Percentiles rank a stretch among this genome's conserved stretches.
Evolutionary conservation across 495 filamentous ascomycete genomes (phyloP).

Genomic region (Melanomma pulvis-pyrius): DNA sequence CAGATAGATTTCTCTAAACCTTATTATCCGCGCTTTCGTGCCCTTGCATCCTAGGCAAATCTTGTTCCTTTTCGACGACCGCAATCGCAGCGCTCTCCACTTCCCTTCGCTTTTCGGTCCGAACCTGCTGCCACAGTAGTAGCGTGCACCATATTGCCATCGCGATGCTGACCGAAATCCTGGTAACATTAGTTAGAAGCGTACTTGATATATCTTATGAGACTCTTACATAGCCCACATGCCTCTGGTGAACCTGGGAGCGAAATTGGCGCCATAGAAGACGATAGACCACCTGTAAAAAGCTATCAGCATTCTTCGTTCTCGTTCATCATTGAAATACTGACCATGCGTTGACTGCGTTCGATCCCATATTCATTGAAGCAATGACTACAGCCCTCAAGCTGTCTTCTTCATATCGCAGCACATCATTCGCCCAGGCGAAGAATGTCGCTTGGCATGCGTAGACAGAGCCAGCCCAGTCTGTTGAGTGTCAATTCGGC

Average conservation of each 20-base stretch:
- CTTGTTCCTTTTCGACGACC: slow-evolving; percentile 8
- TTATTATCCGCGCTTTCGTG: neutral
- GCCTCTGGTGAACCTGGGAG: slow-evolving; percentile 57
- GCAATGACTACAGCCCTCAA: slow-evolving; percentile 88
- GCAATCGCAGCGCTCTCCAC: neutral
- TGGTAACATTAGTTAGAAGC: no score
- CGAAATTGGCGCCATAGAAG: slow-evolving; percentile 62
- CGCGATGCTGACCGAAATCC: slow-evolving; percentile 34
- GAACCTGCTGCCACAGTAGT: slow-evolving; percentile 27
- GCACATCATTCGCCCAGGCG: slow-evolving; percentile 63
- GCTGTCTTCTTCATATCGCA: slow-evolving; percentile 78
- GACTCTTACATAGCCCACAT: slow-evolving; percentile 41
- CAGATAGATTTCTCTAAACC: neutral
- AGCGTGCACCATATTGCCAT: slow-evolving; percentile 37
- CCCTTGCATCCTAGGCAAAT: neutral
- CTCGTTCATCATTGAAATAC: neutral
- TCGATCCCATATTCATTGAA: slow-evolving; percentile 68
- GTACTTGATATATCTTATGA: no score
- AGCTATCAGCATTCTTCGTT: neutral
- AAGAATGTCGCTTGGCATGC: slow-evolving; percentile 64
- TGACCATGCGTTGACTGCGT: slow-evolving; percentile 58
- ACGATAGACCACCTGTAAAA: slow-evolving; percentile 57
- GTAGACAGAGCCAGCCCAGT: slow-evolving; percentile 58
- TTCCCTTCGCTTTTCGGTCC: slow-evolving; percentile 27
- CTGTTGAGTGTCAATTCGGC: no score